phyloP scores from a whole-genome alignment of 176 grass and related monocot species.

The Musa troglodytarum region DNA sequence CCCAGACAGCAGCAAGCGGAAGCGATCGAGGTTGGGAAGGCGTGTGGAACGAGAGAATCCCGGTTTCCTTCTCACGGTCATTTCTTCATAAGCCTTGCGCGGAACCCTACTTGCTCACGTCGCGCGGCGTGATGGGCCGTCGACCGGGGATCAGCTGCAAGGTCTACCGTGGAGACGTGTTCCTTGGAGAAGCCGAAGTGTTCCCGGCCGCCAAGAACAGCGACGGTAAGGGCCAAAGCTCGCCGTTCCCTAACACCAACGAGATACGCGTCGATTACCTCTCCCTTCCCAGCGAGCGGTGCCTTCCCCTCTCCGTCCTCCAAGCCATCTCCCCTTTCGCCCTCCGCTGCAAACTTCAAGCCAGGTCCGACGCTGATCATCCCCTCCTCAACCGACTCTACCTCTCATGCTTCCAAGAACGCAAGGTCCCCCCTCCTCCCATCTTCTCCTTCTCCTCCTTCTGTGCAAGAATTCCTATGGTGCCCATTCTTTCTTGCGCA shows the following conservation, averaged over 20 bases:
- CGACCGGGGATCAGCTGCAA: constrained; percentile 33
- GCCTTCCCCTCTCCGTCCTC: constrained; percentile 74
- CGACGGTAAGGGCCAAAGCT: constrained; percentile 14
- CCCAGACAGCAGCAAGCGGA: too few relatives aligned
- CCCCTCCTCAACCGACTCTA: constrained; percentile 54
- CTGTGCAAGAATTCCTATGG: background rate
- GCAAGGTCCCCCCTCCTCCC: constrained; percentile 33
- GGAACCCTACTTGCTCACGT: background rate
- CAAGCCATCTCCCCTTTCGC: constrained; percentile 80
- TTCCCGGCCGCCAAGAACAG: constrained; percentile 32
- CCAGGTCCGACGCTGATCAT: constrained; percentile 38
- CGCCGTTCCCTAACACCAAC: constrained; percentile 48
- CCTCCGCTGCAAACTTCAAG: constrained; percentile 81
- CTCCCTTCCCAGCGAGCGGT: constrained; percentile 64
- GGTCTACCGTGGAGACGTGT: constrained; percentile 72
- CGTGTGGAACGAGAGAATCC: background rate
- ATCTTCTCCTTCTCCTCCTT: background rate
- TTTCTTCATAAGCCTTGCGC: background rate
- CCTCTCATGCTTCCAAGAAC: constrained; percentile 69
- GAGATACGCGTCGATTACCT: constrained; percentile 90
- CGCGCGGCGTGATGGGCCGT: background rate
- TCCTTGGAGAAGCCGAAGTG: constrained; percentile 68
- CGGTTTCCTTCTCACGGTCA: background rate
- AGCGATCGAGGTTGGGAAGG: too few relatives aligned
- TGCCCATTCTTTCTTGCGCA: constrained; percentile 15